Conservation (phyloP, 106 monocot genomes). For the Chionographis japonica region DNA sequence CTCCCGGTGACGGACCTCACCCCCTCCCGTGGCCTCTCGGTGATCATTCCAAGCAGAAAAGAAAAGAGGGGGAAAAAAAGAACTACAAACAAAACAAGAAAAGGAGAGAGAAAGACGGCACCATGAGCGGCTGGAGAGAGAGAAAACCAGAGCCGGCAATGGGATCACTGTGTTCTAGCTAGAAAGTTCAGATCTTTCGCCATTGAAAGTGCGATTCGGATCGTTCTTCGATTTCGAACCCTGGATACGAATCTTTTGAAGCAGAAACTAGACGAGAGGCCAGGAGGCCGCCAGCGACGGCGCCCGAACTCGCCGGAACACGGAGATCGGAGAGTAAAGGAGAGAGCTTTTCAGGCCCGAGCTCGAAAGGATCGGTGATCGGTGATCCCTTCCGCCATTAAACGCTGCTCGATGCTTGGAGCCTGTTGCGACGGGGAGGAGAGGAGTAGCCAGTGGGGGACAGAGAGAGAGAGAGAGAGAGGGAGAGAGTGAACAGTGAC, state of each 20-base stretch:
- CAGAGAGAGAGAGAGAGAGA: neutral
- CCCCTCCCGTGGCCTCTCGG: constrained; percentile 31
- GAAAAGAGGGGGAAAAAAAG: neutral
- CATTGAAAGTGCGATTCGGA: too few species aligned
- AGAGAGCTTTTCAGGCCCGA: too few species aligned
- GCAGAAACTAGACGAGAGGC: too few species aligned
- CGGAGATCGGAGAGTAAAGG: too few species aligned
- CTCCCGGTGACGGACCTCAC: constrained; percentile 28
- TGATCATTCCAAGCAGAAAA: constrained; percentile 14
- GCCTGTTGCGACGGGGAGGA: neutral
- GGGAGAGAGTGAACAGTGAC: neutral
- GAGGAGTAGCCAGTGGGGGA: neutral
- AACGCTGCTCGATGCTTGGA: constrained; percentile 1
- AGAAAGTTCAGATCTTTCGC: too few species aligned
- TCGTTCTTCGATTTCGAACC: too few species aligned
- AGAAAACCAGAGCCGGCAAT: too few species aligned
- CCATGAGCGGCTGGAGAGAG: neutral
- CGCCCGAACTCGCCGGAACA: too few species aligned
- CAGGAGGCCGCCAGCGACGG: too few species aligned
- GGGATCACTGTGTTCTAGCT: too few species aligned
- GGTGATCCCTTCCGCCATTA: constrained; percentile 11
- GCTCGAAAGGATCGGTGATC: neutral
- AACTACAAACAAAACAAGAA: neutral
- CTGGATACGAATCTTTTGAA: too few species aligned
- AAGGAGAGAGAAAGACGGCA: neutral